Conservation (phyloP, 1,284 basidiomycete species). For the Erythrobasidium hasegawianum region DNA sequence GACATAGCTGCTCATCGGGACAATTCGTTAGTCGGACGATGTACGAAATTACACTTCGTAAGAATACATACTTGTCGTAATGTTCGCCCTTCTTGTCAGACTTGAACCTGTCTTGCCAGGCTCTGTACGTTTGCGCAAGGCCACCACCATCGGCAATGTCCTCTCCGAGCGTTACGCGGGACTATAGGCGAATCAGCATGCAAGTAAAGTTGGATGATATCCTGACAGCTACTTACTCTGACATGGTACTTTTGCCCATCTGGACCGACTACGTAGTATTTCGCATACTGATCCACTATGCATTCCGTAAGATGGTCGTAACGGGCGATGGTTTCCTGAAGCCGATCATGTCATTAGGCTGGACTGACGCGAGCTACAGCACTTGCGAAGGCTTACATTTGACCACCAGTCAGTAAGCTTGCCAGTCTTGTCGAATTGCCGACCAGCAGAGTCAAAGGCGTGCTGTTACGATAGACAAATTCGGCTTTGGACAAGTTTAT, state of each 20-base stretch:
- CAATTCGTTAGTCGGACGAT: slow-evolving; percentile 57
- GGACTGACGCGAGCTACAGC: too few species aligned
- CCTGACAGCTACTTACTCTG: slow-evolving; percentile 16
- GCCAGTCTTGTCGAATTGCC: slow-evolving; percentile 58
- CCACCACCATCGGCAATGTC: slow-evolving; percentile 60
- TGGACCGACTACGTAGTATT: slow-evolving; percentile 41
- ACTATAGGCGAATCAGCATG: slow-evolving; percentile 48
- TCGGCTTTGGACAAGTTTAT: neutral
- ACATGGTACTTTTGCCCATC: slow-evolving; percentile 44
- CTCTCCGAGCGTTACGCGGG: slow-evolving; percentile 63
- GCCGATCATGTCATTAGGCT: slow-evolving; percentile 55
- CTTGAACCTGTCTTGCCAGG: slow-evolving; percentile 47
- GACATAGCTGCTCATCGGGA: slow-evolving; percentile 61
- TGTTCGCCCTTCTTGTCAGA: slow-evolving; percentile 41
- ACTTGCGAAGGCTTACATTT: slow-evolving; percentile 56
- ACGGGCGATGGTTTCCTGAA: slow-evolving; percentile 65
- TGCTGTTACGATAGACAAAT: slow-evolving; percentile 57
- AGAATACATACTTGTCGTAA: slow-evolving; percentile 55
- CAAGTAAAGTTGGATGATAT: neutral
- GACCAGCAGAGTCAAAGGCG: slow-evolving; percentile 87
- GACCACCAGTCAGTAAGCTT: slow-evolving; percentile 69
- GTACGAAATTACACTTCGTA: slow-evolving; percentile 61
- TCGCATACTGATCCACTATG: slow-evolving; percentile 81
- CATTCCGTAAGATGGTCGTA: slow-evolving; percentile 82
- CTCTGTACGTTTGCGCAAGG: slow-evolving; percentile 48